phyloP scores from a whole-genome alignment of 129 eudicot genomes.

The Ambrosia trifida region DNA sequence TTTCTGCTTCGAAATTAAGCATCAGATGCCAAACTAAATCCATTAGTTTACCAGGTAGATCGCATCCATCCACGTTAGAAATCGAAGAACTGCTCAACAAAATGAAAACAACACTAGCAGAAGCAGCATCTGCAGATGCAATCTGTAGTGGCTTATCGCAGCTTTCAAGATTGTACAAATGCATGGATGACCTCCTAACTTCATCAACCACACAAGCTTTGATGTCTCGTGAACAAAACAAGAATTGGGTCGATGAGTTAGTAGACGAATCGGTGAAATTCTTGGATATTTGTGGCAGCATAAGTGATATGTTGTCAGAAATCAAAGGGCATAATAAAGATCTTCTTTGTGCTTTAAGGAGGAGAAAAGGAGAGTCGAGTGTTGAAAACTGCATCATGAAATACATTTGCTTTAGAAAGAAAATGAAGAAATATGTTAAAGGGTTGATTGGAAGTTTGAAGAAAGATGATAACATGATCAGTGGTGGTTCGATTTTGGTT shows the following conservation, averaged over 20 bases:
- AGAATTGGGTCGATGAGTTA: conserved; percentile 34
- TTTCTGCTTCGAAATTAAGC: conserved; percentile 21
- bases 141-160: conserved; percentile 40
- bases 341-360: conserved; percentile 43
- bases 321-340: conserved; percentile 39
- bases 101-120: conserved; percentile 30
- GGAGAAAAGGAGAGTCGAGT: conserved; percentile 40
- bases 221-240: conserved; percentile 28
- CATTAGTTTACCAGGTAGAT: conserved; percentile 56
- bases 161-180: conserved; percentile 44
- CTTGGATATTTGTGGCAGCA: conserved; percentile 35
- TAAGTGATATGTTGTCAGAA: conserved; percentile 32
- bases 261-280: conserved; percentile 35
- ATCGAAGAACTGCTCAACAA: conserved; percentile 38
- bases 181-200: conserved; percentile 37
- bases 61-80: conserved; percentile 35
- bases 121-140: conserved; percentile 14
- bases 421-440: conserved; percentile 36
- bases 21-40: conserved; percentile 40
- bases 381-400: conserved; percentile 25
- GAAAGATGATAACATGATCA: conserved; percentile 35
- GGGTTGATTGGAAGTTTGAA: conserved; percentile 39
- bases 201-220: conserved; percentile 35
- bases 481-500: conserved; percentile 19
- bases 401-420: conserved; percentile 45